phyloP scores from a whole-genome alignment of 129 eudicot genomes.

The Ambrosia trifida region DNA sequence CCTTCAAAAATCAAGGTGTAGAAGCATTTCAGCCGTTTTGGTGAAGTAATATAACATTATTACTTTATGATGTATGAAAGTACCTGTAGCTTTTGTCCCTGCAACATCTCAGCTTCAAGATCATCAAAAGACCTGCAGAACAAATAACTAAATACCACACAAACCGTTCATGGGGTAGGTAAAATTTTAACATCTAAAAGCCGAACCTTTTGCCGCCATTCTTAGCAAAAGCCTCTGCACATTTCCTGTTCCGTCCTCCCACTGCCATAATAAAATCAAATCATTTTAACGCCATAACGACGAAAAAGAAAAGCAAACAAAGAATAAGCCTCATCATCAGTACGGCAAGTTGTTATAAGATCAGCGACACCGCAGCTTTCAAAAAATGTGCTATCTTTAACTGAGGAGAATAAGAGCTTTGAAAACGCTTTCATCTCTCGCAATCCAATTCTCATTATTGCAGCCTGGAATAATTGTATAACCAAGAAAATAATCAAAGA shows the following conservation, averaged over 20 bases:
- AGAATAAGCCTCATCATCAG: slow-evolving; percentile 25
- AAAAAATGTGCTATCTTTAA: slow-evolving; percentile 85
- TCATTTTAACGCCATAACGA: not conserved
- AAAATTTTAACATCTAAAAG: too few species aligned
- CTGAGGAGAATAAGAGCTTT: slow-evolving; percentile 87
- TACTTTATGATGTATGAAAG: not conserved
- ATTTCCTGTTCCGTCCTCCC: slow-evolving; percentile 97
- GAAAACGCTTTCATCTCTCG: slow-evolving; percentile 97
- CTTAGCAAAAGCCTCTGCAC: slow-evolving; percentile 96
- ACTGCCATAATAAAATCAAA: slow-evolving; percentile 44
- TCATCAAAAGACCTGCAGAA: slow-evolving; percentile 81
- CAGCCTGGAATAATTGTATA: slow-evolving; percentile 59
- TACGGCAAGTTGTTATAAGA: slow-evolving; percentile 95
- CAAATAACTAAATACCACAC: slow-evolving; percentile 18
- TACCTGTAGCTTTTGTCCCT: slow-evolving; percentile 99
- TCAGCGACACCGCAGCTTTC: slow-evolving; percentile 99
- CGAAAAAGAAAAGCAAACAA: not conserved
- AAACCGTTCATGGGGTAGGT: not conserved
- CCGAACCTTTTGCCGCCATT: slow-evolving; percentile 84
- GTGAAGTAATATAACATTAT: not conserved
- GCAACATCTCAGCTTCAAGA: slow-evolving; percentile 98
- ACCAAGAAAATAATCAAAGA: slow-evolving; percentile 27
- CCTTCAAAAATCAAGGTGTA: slow-evolving; percentile 49
- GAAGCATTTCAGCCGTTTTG: not conserved
- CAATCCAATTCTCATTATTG: slow-evolving; percentile 98